Evolutionary conservation across 83 land plant genomes (phyloP), one percentile per base, ranked within the genome.

Genomic region (Larix sibirica): DNA sequence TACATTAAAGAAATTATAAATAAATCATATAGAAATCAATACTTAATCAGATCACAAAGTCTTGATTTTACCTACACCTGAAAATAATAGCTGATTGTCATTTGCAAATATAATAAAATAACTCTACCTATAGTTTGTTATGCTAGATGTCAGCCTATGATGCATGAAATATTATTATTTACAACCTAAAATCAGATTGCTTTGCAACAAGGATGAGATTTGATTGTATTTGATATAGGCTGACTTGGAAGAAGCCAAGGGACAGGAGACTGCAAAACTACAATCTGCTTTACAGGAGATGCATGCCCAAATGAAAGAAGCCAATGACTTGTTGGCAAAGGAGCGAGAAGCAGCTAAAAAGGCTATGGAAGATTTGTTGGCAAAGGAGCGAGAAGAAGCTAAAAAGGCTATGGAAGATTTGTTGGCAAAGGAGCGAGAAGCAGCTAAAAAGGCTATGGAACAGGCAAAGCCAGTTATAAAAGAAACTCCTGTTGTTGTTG

Each of bases 211-310:
- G 44, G 31, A 9, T 50, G 31, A 56, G 60, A 23, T 77, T 54
- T 24, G 28, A 21, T 23, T 26, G 17, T 56, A 18, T 50, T 81
- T 28, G 18, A 24, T 90, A 80, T 94, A 96, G 98, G 90, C 93
- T 59, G 98, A 96, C 84, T 69, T 94, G 83, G 97, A 96, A 83
- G 98, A 96, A 89, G 89, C 98, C 77, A 96, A 96, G 85, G 84
- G 83, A 63, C 97, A 96, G 75, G 98, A 94, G 86, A 85, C 92
- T 60, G 73, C 90, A 40, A 94, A 93, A 86, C 74, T 96, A 64
- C 95, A 96, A 67, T 89, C 80, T 82, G 91, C 92, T 14, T 80
- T 96, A 77, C 97, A 96, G 85, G 89, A 82, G 12, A 56, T 94
- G 95, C 92, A 90, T 85, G 71, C 18, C 5, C 94, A 92, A 84